These are phyloP conservation scores for Didymella segeticola DNA, from an alignment of 2,329 filamentous ascomycete genomes.

Conservation along the genomic window DNA sequence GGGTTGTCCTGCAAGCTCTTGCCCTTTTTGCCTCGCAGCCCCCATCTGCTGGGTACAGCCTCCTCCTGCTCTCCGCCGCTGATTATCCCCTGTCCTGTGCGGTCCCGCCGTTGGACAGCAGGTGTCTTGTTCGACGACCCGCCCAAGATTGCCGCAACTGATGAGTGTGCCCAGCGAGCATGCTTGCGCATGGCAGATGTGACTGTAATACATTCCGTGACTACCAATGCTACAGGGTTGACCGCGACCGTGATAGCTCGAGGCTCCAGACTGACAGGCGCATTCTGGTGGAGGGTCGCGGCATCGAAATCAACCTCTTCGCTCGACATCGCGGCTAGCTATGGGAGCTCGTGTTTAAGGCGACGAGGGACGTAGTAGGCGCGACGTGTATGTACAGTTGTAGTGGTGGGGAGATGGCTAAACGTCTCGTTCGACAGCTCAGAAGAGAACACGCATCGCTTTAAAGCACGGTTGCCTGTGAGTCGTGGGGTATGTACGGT, in stretches of 20 bases:
- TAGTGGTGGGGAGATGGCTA: conserved; percentile 33
- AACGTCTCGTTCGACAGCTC: conserved; percentile 33
- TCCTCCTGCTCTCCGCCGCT: conserved; percentile 55
- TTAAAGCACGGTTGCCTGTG: conserved; percentile 23
- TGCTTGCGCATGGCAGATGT: conserved; percentile 98
- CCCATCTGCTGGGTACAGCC: conserved; percentile 84
- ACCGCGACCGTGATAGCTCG: conserved; percentile 75
- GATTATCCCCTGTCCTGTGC: conserved; percentile 45
- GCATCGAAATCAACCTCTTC: conserved; percentile 31
- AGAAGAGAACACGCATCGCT: conserved; percentile 37
- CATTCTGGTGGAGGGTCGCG: conserved; percentile 34
- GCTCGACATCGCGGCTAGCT: conserved; percentile 37
- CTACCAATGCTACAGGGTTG: conserved; percentile 89
- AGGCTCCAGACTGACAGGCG: conserved; percentile 26
- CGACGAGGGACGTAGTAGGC: conserved; percentile 23
- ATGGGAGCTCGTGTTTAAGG: conserved; percentile 12
- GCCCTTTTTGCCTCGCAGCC: conserved; percentile 89
- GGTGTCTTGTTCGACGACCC: conserved; percentile 63
- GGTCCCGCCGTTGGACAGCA: conserved; percentile 44
- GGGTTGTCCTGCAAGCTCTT: conserved; percentile 98
- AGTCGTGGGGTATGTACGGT: background rate
- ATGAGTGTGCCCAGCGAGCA: conserved; percentile 93
- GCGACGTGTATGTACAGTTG: conserved; percentile 30
- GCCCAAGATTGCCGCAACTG: conserved; percentile 92
- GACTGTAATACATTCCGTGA: conserved; percentile 98